Conservation (phyloP, 1,139 yeast genomes). For the Meyerozyma elateridarum region DNA sequence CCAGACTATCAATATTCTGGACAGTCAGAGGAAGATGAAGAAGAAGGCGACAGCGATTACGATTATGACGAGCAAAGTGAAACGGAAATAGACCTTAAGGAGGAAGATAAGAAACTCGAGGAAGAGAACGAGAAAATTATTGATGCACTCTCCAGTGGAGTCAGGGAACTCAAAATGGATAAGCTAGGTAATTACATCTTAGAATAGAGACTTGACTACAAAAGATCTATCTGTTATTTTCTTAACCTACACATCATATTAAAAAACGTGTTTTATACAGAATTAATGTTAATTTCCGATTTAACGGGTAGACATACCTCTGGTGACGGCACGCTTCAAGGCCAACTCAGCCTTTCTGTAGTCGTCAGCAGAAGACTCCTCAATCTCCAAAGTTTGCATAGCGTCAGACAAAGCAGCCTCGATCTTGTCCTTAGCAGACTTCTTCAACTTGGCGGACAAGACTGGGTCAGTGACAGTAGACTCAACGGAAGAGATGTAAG, state of each 20-base stretch:
- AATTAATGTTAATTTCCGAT: slow-evolving; percentile 13
- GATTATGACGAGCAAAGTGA: slow-evolving; percentile 25
- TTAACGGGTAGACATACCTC: slow-evolving; percentile 99
- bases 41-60: slow-evolving; percentile 23
- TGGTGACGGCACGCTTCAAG: slow-evolving; percentile 98
- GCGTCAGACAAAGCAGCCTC: slow-evolving; percentile 99
- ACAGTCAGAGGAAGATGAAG: slow-evolving; percentile 25
- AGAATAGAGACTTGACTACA: slow-evolving; percentile 28
- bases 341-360: slow-evolving; percentile 99
- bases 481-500: slow-evolving; percentile 97
- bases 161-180: slow-evolving; percentile 65
- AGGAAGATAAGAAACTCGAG: slow-evolving; percentile 31
- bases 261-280: slow-evolving; percentile 13
- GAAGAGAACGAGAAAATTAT: slow-evolving; percentile 72
- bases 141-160: slow-evolving; percentile 61
- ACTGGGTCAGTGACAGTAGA: slow-evolving; percentile 97
- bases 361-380: slow-evolving; percentile 95
- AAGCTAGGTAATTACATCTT: slow-evolving; percentile 74
- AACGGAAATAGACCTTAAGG: slow-evolving; percentile 28
- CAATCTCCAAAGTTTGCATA: slow-evolving; percentile 94
- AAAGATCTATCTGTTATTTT: too few species aligned
- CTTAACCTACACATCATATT: not conserved
- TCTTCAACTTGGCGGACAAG: slow-evolving; percentile 96
- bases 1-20: slow-evolving; percentile 17
- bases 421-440: slow-evolving; percentile 95